Percentiles rank a stretch among this genome's conserved stretches.
phyloP scores from a whole-genome alignment of 176 grass and related monocot genomes.

The Themeda triandra region DNA sequence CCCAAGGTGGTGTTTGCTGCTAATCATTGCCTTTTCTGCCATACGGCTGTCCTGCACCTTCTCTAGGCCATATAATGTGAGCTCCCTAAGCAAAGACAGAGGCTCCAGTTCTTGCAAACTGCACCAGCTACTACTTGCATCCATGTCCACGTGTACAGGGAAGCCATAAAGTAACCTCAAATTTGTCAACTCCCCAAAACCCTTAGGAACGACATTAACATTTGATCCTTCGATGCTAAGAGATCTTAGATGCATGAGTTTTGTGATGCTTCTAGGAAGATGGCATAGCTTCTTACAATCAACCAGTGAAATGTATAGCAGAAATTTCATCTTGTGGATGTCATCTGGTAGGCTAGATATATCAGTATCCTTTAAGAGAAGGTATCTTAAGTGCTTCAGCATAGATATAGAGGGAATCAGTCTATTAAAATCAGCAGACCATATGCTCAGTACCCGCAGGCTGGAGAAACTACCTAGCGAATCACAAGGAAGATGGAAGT shows the following conservation, averaged over 20 bases:
- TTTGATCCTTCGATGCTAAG: not conserved
- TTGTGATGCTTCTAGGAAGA: not conserved
- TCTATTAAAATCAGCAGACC: accelerated
- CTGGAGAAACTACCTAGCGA: not conserved
- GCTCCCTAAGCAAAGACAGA: not conserved
- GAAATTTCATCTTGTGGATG: not conserved
- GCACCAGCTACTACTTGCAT: not conserved
- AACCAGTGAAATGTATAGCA: not conserved
- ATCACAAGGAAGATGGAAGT: not conserved
- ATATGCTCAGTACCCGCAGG: not conserved
- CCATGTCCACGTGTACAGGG: not conserved
- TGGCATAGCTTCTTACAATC: not conserved
- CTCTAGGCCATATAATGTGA: not conserved
- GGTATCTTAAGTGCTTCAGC: conserved; percentile 24
- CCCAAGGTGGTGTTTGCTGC: not conserved
- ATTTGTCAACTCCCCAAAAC: not conserved
- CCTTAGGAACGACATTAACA: not conserved
- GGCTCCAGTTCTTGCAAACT: not conserved
- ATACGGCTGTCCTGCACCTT: not conserved
- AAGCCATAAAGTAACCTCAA: not conserved
- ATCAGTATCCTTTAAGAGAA: not conserved
- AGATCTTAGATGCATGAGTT: not conserved
- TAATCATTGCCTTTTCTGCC: not conserved
- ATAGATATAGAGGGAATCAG: not conserved
- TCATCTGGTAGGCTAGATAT: conserved; percentile 4